phyloP scores from a whole-genome alignment of 352 stramenopile species.

The Pythium apleroticum region DNA sequence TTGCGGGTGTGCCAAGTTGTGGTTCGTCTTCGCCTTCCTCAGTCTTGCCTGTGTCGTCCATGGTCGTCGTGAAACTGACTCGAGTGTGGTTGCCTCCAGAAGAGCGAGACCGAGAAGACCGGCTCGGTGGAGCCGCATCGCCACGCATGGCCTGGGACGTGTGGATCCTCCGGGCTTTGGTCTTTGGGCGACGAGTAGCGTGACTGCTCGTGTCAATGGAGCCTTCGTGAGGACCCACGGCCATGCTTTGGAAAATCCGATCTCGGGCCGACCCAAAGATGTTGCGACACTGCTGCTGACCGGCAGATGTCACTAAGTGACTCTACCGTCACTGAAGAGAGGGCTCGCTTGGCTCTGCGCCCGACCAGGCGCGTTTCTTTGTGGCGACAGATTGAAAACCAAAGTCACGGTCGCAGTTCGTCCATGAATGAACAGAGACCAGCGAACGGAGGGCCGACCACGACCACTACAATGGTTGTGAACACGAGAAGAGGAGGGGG shows the following conservation, averaged over 20 bases:
- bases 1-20: not conserved
- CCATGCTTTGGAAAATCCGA: slow-evolving; percentile 5
- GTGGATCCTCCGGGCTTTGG: not conserved
- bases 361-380: slow-evolving; percentile 21
- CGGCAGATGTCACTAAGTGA: slow-evolving; percentile 17
- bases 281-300: slow-evolving; percentile 22
- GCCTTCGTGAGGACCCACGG: not conserved
- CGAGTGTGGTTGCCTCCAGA: not conserved
- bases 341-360: slow-evolving; percentile 23
- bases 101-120: not conserved
- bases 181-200: not conserved
- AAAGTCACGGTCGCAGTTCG: not conserved
- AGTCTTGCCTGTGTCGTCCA: slow-evolving; percentile 4
- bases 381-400: slow-evolving; percentile 2
- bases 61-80: slow-evolving; percentile 18
- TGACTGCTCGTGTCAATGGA: slow-evolving; percentile 7
- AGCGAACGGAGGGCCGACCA: not conserved
- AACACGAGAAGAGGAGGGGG: not conserved
- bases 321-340: not conserved
- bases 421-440: not conserved
- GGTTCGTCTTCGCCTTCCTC: slow-evolving; percentile 16
- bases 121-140: not conserved
- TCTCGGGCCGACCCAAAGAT: slow-evolving; percentile 12
- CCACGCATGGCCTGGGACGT: slow-evolving; percentile 1
- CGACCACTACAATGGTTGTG: not conserved